Evolutionary conservation across 495 filamentous ascomycete species (phyloP).

Genomic region (Neurospora intermedia): DNA sequence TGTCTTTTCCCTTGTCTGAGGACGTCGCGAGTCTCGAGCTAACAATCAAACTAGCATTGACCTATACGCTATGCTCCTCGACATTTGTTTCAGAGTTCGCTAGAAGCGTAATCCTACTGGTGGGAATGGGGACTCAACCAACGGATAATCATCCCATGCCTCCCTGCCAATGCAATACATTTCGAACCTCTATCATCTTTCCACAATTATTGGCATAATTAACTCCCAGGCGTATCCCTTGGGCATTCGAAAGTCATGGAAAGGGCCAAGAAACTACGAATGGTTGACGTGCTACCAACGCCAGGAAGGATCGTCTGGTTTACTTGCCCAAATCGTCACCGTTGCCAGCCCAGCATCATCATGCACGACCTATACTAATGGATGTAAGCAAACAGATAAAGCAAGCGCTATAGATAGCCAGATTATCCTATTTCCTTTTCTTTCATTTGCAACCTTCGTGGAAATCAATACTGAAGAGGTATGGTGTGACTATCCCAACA

Average conservation of each 20-base stretch:
- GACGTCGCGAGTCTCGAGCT: too few relatives aligned
- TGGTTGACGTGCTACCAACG: neutral
- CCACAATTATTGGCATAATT: neutral
- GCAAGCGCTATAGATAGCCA: neutral
- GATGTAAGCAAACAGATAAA: neutral
- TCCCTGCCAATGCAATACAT: neutral
- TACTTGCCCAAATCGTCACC: neutral
- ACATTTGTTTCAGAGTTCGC: neutral
- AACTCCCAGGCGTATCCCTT: neutral
- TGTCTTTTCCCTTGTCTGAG: too few relatives aligned
- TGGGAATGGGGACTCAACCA: neutral
- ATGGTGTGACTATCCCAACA: neutral
- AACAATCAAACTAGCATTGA: too few relatives aligned
- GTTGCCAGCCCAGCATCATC: neutral
- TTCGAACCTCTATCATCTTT: neutral
- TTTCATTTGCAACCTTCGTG: neutral
- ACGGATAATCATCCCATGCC: neutral
- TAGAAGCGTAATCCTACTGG: neutral
- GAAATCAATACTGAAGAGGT: neutral
- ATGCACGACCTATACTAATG: neutral
- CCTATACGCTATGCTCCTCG: neutral
- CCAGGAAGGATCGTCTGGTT: neutral
- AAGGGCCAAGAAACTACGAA: neutral
- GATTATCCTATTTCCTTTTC: neutral
- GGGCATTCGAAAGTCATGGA: neutral